These are phyloP conservation scores for Xerophyta viscosa DNA, from an alignment of 106 monocot species.

Conservation along the genomic window DNA sequence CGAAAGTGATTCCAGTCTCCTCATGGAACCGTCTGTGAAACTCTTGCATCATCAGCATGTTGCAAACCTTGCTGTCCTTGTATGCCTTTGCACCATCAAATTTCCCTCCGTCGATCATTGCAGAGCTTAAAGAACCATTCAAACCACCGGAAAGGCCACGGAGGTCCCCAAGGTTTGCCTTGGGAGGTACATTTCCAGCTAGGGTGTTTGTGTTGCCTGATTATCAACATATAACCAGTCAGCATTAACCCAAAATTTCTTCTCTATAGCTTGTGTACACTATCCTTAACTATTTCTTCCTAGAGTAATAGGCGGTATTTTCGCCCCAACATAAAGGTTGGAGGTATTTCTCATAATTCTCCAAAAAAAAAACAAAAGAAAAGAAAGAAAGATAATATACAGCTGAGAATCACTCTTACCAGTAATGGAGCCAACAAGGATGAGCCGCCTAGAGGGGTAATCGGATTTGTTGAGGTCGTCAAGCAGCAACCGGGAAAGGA, in stretches of 20 bases:
- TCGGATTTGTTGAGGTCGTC: background rate
- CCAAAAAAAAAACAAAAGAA: background rate
- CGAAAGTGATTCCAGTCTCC: background rate
- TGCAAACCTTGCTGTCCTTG: background rate
- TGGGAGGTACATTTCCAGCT: background rate
- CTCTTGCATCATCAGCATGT: conserved; percentile 1
- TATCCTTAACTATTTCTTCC: no score
- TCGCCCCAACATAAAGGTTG: no score
- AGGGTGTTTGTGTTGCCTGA: background rate
- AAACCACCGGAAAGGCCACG: background rate
- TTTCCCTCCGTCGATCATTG: background rate
- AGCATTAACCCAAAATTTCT: no score
- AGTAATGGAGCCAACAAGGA: background rate
- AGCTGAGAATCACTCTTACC: background rate
- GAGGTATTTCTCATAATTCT: no score
- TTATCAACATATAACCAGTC: no score
- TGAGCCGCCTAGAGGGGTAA: background rate
- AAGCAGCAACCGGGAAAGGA: background rate
- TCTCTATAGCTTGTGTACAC: no score
- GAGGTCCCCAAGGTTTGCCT: background rate
- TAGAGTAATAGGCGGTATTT: no score
- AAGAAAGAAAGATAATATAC: background rate
- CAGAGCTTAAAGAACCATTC: background rate
- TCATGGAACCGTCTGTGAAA: background rate
- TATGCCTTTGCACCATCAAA: background rate